A percentile compares a stretch with the other conserved stretches of the same genome.
Conservation (phyloP, 192 early-diverging fungal species). For the Coemansia sp. region DNA sequence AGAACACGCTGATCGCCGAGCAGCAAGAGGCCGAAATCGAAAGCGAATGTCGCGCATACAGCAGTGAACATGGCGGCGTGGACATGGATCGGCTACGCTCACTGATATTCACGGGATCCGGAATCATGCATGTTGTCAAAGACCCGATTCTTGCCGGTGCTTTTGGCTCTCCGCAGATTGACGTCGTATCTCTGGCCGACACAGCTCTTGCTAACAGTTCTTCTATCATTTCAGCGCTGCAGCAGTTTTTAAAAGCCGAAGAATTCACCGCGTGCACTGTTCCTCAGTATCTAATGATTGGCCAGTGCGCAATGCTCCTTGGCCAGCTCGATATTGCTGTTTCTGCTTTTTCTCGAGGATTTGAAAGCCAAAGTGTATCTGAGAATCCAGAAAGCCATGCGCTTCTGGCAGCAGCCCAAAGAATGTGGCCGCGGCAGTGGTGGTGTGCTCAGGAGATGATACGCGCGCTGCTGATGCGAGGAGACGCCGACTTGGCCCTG, state of each 20-base stretch:
- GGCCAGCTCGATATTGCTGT: slow-evolving; percentile 31
- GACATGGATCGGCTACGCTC: slow-evolving; percentile 27
- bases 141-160: neutral
- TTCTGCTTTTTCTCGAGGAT: slow-evolving; percentile 18
- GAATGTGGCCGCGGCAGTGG: slow-evolving; percentile 36
- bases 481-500: slow-evolving; percentile 29
- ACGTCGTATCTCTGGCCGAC: neutral
- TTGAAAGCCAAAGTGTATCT: neutral
- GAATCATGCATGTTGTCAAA: slow-evolving; percentile 7
- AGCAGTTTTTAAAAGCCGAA: slow-evolving; percentile 16
- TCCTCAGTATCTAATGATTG: slow-evolving; percentile 24
- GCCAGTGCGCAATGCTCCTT: slow-evolving; percentile 34
- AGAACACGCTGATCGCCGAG: slow-evolving; percentile 9
- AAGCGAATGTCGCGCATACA: slow-evolving; percentile 41
- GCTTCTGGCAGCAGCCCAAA: neutral
- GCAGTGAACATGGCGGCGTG: slow-evolving; percentile 42
- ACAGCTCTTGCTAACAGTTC: neutral
- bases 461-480: slow-evolving; percentile 31
- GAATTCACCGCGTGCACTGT: slow-evolving; percentile 14
- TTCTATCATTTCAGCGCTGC: slow-evolving; percentile 11
- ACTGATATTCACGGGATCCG: slow-evolving; percentile 25
- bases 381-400: neutral
- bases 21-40: slow-evolving; percentile 27
- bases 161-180: slow-evolving; percentile 5
- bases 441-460: slow-evolving; percentile 36